Base-by-base conservation (phyloP, 2,329 filamentous ascomycete species). In the Fusarium falciforme region DNA sequence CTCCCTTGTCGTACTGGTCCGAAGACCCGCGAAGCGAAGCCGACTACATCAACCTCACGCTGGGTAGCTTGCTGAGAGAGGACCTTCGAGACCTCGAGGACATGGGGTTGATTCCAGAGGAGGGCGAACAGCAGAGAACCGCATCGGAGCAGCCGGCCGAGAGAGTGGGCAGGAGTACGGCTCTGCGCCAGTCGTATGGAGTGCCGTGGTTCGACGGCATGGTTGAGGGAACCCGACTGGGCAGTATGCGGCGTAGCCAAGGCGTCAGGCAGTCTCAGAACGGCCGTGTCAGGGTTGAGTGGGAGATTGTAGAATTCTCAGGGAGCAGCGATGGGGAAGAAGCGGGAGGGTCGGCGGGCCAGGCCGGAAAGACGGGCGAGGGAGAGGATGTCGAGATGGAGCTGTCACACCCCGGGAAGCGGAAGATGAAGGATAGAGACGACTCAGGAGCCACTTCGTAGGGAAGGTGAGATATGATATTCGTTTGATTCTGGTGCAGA, bases 141-240 rank as follows among this genome's bases (percentile, higher is more conserved):
- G 11, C 59, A 29, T 25, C 36, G 25, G 33, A 27, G 49, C 66
- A 59, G 31, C 33, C 68, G 25, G 40, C 55, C 7, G 64, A 25
- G 40, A 64, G 58, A 10, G 69, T 75, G 42, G 76, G 75, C 42
- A 79, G 81, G 38, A 82, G 77, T 63, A 81, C 82, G 16, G 80
- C 73, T 40, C 73, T 82, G 57, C 81, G 86, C 77, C 77, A 93
- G 54, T 91, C 90, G 5, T 94, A 91, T 85, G 92, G 92, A 4
- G 88, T 96, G 31, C 93, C 94, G 0, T 98, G 94, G 94, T 96
- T 97, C 76, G 94, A 97, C 76, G 89, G 90, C 72, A 88, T 97
- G 86, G 89, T 97, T 4, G 89, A 93, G 77, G 92, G 94, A 63
- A 95, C 93, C 74, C 87, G 87, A 42, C 84, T 97, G 47, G 93